phyloP scores from a whole-genome alignment of 345 rosid species.

The Psidium friedrichsthalianum region DNA sequence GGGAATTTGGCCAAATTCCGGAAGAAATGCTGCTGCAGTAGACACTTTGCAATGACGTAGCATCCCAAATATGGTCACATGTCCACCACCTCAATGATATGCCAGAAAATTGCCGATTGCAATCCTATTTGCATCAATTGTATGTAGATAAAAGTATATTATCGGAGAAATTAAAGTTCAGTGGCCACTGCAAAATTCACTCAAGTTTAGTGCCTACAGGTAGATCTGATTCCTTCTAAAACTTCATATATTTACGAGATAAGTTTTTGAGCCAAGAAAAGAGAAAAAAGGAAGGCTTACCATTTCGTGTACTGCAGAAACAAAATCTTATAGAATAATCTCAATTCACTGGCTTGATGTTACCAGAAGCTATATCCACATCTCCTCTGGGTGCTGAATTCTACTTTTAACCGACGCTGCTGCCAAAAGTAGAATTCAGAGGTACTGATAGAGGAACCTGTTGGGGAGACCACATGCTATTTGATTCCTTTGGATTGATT shows the following conservation, averaged over 20 bases:
- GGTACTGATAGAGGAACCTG: conserved; percentile 35
- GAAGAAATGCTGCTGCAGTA: background rate
- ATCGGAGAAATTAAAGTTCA: background rate
- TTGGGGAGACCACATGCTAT: conserved; percentile 33
- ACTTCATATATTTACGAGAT: background rate
- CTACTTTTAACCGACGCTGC: conserved; percentile 10
- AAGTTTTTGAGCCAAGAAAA: background rate
- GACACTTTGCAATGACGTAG: background rate
- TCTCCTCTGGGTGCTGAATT: background rate
- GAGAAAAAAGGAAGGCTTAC: background rate
- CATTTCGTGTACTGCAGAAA: background rate
- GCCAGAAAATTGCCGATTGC: background rate
- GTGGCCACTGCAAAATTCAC: background rate
- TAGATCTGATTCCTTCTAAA: background rate
- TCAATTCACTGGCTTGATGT: background rate
- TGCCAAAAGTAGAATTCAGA: conserved; percentile 54
- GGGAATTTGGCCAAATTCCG: background rate
- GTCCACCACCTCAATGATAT: background rate
- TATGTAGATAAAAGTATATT: background rate
- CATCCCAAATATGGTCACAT: background rate
- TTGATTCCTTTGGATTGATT: conserved; percentile 40
- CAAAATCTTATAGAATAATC: background rate
- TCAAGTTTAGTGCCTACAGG: background rate
- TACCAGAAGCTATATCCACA: background rate
- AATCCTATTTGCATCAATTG: background rate